Conservation (phyloP, 2,329 filamentous ascomycete genomes). For the Hypoxylon rubiginosum region DNA sequence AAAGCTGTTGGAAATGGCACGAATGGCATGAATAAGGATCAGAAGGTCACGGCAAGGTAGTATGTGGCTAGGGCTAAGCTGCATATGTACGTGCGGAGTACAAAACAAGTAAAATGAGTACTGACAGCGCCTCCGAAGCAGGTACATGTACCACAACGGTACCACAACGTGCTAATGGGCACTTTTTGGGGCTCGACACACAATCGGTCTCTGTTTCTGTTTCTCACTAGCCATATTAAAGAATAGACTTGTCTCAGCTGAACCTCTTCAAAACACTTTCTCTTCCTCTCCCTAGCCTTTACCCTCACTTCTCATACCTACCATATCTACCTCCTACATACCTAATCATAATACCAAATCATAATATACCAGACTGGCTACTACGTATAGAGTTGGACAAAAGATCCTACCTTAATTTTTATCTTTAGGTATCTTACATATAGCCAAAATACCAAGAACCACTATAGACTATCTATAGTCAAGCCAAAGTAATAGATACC, state of each 20-base stretch:
- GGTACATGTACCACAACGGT: constrained; percentile 16
- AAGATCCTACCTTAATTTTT: constrained; percentile 12
- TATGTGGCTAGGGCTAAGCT: constrained; percentile 17
- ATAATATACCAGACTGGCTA: neutral
- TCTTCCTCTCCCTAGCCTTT: constrained; percentile 4
- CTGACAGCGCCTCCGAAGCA: constrained; percentile 23
- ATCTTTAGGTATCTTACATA: neutral
- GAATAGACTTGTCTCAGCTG: constrained; percentile 38
- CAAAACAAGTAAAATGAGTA: constrained; percentile 9
- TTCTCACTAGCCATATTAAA: constrained; percentile 38
- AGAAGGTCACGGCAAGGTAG: constrained; percentile 23
- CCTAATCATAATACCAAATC: too few relatives aligned
- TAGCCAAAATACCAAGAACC: constrained; percentile 6
- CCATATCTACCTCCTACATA: too few relatives aligned
- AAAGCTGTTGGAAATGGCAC: neutral
- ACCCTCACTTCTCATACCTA: neutral
- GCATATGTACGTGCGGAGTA: constrained; percentile 33
- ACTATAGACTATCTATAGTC: constrained; percentile 11
- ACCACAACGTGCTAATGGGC: neutral
- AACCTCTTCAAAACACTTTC: neutral
- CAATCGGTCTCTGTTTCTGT: neutral
- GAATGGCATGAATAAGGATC: constrained; percentile 1
- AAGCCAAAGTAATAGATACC: constrained; percentile 25
- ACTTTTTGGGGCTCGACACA: constrained; percentile 4
- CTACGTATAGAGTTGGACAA: constrained; percentile 1